Base-by-base conservation (phyloP, 176 grass and related monocot species). In the Avena eriantha region DNA sequence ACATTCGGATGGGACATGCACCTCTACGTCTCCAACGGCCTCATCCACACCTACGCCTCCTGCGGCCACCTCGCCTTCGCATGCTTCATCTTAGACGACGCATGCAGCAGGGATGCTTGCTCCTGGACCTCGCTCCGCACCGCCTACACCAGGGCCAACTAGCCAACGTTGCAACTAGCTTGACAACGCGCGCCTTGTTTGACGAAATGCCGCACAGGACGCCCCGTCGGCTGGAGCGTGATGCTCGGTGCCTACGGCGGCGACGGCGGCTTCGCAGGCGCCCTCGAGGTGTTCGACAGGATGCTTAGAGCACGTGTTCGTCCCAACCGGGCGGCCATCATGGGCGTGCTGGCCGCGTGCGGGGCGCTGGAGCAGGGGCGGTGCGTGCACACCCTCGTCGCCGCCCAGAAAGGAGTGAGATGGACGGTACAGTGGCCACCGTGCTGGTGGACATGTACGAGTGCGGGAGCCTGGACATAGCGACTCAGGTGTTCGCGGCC, bases 381-480 rank as follows among this genome's bases (percentile, higher is more conserved):
- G 73, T 94, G 93, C 90, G 76, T 92, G 79, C 93, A 94, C 80
- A 90, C 82, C 16, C 53, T 82, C 18, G 39, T 80, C 1, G 4
- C 10, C 4, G 24, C 1, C 7, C 19, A 2, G 0, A 1, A 1
- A 12, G 39, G 19, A 5, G 54, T 43, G 31, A 35, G 2, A 36
- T 80, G 72, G 89, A 92, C 39, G 22, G 59, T 11, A 41, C 83
- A 13, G 68, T 94, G 60, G 74, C 72, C 11, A 92, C 93, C 8
- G 85, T 88, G 60, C 86, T 97, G n/a, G 59, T 92, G 10, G 95
- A 97, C 79, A 92, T 97, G 90, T 97, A 97, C 83, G 72, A 94
- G 84, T 97, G 92, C 75, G 79, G 88, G 22, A 90, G 78, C 87
- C 80, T 94, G 33, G 81, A 88, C 17, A 56, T 45, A 29, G 87